Evolutionary conservation across 768 basidiomycete species (phyloP).

Genomic region (Boletus tomentosulus): DNA sequence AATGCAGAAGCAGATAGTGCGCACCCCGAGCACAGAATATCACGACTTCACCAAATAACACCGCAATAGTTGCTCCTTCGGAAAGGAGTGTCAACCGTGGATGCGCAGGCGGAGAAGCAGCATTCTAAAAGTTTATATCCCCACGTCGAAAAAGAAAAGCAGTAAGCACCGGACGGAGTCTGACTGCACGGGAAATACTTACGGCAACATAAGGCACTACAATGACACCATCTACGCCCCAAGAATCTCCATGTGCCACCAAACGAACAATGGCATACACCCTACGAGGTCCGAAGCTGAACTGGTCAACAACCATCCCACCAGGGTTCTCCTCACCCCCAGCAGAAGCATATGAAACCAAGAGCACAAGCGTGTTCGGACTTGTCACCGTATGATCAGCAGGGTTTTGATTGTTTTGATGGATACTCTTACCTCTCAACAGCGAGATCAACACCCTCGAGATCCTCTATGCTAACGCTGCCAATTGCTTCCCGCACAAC

Average conservation of each 20-base stretch:
- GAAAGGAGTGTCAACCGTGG: constrained; percentile 60
- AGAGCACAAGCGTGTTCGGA: constrained; percentile 50
- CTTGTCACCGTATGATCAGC: constrained; percentile 29
- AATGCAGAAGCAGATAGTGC: neutral
- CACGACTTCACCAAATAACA: constrained; percentile 76
- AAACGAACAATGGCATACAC: constrained; percentile 62
- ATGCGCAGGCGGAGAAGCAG: constrained; percentile 65
- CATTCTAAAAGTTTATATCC: constrained; percentile 41
- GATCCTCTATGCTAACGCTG: constrained; percentile 49
- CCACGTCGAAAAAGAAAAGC: neutral
- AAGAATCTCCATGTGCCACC: constrained; percentile 23
- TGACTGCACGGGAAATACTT: constrained; percentile 23
- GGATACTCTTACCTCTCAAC: constrained; percentile 46
- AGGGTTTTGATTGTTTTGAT: neutral
- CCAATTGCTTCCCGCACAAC: constrained; percentile 47
- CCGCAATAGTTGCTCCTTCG: constrained; percentile 54
- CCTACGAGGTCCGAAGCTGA: constrained; percentile 48
- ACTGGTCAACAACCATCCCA: constrained; percentile 32
- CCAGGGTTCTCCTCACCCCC: constrained; percentile 39
- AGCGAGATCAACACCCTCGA: constrained; percentile 71
- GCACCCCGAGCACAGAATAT: constrained; percentile 66
- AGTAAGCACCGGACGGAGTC: neutral
- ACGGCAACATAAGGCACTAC: constrained; percentile 77
- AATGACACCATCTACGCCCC: constrained; percentile 37
- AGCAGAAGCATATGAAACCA: constrained; percentile 63